Evolutionary conservation across 1,139 yeast species (phyloP), one percentile per base, ranked within the genome.

Genomic region (Geotrichum carabidarum): DNA sequence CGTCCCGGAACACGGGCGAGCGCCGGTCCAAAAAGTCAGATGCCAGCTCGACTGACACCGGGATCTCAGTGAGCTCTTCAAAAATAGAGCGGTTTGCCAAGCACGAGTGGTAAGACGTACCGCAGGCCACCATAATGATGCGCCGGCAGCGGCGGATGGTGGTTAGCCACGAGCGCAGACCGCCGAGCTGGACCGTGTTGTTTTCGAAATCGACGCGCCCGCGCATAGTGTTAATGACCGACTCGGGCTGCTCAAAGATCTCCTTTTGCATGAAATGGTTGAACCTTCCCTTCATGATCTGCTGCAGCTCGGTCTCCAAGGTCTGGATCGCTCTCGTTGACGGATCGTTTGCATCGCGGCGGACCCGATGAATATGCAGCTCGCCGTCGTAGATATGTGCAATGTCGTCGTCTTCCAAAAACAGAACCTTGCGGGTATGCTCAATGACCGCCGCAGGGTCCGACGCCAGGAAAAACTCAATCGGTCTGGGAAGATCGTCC

Each of bases 341-440:
- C 37, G 96, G 83, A 65, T 87, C 94, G 63, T 96, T 96, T 36
- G 84, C 94, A 61, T 83, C 87, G 69, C 86, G 87, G 71, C 90
- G 84, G 57, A 95, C 95, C 72, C 99, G 86, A 75, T 94, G 99
- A 64, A 94, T 93, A 72, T 93, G 99, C 70, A 94, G 80, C 76
- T 93, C 99, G 71, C 99, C 99, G 68, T 91, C 96, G 71, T 87
- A 89, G 63, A 94, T 90, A 71, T 94, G 99, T 43, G 98, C 99
- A 71, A 94, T 90, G 74, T 94, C 99, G 68, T 94, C 97, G 72
- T 94, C 99, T 76, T 93, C 98, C 68, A 94, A 80, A 74, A 87
- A 93, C 65, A 94, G 80, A 41, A 94, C 99, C 74, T 93, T 93
- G 75, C 91, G 91, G 66, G 99, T 94, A 76, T 94, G 96, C 74